A percentile compares a stretch with the other conserved stretches of the same genome.
phyloP scores from a whole-genome alignment of 2,329 filamentous ascomycete genomes.

The Xylaria arbuscula region DNA sequence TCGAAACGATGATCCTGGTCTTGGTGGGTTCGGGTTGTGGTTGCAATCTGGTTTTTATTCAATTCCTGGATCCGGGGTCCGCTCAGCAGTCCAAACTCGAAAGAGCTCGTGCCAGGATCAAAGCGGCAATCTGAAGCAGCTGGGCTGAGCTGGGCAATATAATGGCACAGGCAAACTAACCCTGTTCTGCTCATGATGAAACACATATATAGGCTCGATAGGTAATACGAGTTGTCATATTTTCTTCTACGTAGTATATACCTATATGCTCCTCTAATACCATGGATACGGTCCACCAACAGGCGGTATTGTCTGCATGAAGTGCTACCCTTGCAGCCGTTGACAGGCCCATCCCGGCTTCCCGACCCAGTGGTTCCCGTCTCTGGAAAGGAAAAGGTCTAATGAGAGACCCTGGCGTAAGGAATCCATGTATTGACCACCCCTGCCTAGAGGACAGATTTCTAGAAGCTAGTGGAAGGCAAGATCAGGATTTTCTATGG shows the following conservation, averaged over 20 bases:
- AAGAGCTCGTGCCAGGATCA: constrained; percentile 12
- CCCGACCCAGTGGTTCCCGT: constrained; percentile 37
- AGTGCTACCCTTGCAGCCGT: constrained; percentile 32
- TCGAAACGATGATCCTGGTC: constrained; percentile 24
- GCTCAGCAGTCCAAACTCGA: constrained; percentile 9
- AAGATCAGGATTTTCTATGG: background rate
- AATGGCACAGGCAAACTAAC: constrained; percentile 28
- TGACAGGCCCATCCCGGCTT: constrained; percentile 36
- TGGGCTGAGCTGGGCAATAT: constrained; percentile 9
- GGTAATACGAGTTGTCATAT: constrained; percentile 4
- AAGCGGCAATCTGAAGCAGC: constrained; percentile 23
- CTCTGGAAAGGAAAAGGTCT: constrained; percentile 20
- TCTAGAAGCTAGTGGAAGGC: background rate
- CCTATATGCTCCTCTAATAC: constrained; percentile 1
- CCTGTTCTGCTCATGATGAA: constrained; percentile 27
- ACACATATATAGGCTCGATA: too few relatives aligned
- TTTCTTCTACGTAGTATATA: background rate
- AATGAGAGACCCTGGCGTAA: background rate
- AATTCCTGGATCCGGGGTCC: constrained; percentile 14
- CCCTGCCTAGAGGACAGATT: constrained; percentile 24
- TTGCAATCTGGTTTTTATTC: constrained; percentile 17
- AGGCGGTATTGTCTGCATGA: constrained; percentile 39
- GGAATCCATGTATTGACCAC: constrained; percentile 11
- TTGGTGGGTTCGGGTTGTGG: constrained; percentile 36
- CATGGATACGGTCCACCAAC: constrained; percentile 33